phyloP scores from a whole-genome alignment of 2,329 filamentous ascomycete species.

The Exophiala phaeomuriformis region DNA sequence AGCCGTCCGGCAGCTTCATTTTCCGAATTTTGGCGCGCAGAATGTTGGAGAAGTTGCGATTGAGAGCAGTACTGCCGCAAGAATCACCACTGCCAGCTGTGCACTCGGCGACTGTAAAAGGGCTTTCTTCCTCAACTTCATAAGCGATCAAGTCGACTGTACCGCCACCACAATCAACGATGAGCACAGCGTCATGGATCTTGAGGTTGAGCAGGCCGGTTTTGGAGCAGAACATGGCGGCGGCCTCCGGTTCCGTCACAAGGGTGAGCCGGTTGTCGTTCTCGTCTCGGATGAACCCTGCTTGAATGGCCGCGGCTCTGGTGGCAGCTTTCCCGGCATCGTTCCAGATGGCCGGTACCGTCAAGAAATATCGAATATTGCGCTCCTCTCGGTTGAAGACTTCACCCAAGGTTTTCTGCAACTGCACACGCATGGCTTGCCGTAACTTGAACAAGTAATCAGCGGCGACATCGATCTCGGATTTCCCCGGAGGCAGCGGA shows the following conservation, averaged over 20 bases:
- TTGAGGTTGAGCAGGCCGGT: slow-evolving; percentile 92
- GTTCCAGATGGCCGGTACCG: slow-evolving; percentile 99
- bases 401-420: slow-evolving; percentile 93
- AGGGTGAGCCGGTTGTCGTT: slow-evolving; percentile 94
- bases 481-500: slow-evolving; percentile 93
- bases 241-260: slow-evolving; percentile 93
- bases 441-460: slow-evolving; percentile 98
- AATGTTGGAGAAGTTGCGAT: slow-evolving; percentile 98
- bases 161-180: slow-evolving; percentile 96
- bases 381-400: slow-evolving; percentile 97
- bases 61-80: slow-evolving; percentile 94
- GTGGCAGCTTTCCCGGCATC: slow-evolving; percentile 97
- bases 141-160: slow-evolving; percentile 99
- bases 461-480: slow-evolving; percentile 97
- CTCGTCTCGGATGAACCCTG: slow-evolving; percentile 91
- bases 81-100: slow-evolving; percentile 96
- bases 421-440: slow-evolving; percentile 89
- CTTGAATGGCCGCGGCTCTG: slow-evolving; percentile 89
- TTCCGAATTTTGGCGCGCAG: slow-evolving; percentile 95
- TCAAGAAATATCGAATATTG: slow-evolving; percentile 96
- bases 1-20: slow-evolving; percentile 97
- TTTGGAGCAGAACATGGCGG: slow-evolving; percentile 96
- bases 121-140: slow-evolving; percentile 94
- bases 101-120: slow-evolving; percentile 94
- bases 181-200: slow-evolving; percentile 95